A percentile compares a stretch with the other conserved stretches of the same genome.
Evolutionary conservation across 305 asterid species (phyloP).

Genomic region (Plantago coronopus): DNA sequence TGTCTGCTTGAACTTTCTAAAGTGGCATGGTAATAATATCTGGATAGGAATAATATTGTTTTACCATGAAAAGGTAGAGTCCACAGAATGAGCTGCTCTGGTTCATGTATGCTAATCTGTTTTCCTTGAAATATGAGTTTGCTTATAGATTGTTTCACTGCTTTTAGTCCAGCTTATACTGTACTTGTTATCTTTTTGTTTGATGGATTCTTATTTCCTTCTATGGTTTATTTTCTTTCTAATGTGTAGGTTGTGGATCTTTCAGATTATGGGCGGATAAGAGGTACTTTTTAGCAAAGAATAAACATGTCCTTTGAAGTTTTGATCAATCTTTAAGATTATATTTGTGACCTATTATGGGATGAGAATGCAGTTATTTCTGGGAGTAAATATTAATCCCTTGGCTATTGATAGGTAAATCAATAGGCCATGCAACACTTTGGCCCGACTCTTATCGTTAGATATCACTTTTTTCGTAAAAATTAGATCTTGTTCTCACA

Average conservation of each 20-base stretch:
- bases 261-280: constrained; percentile 79
- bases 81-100: neutral
- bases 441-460: neutral
- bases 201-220: constrained; percentile 5
- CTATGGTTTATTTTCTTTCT: neutral
- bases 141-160: neutral
- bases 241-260: constrained; percentile 72
- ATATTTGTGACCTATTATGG: constrained; percentile 5
- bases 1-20: no score
- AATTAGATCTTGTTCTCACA: neutral
- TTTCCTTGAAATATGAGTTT: neutral
- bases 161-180: neutral
- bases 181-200: constrained; percentile 1
- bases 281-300: constrained; percentile 44
- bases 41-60: no score
- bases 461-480: neutral
- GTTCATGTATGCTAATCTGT: neutral
- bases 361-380: neutral
- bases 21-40: no score
- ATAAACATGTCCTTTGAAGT: constrained; percentile 11
- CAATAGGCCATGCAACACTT: neutral
- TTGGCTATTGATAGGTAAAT: neutral
- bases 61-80: neutral
- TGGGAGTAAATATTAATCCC: neutral
- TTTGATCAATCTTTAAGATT: neutral